Conservation (phyloP, 257 asterid species). For the Solanum bulbocastanum region DNA sequence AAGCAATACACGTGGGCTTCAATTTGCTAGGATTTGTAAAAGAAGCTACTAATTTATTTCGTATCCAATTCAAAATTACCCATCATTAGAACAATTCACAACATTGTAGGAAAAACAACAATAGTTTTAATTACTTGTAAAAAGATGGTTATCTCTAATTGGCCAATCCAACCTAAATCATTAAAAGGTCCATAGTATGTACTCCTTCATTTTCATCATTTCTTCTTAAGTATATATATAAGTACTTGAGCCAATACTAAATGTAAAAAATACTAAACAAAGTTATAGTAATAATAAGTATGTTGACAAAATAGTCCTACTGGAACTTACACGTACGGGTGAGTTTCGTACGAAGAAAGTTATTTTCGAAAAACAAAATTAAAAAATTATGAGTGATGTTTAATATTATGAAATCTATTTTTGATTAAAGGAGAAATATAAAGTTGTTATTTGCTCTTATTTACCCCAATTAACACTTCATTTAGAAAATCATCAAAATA, state of each 20-base stretch:
- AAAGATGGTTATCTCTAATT: not conserved
- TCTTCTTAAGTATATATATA: not conserved
- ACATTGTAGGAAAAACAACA: not conserved
- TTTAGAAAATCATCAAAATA: not conserved
- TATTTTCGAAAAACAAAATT: not conserved
- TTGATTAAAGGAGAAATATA: not conserved
- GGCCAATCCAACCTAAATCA: not conserved
- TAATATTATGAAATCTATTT: not conserved
- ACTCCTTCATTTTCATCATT: not conserved
- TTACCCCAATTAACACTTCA: not conserved
- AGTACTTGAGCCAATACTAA: not conserved
- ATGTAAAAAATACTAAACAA: not conserved
- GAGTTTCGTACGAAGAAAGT: not conserved
- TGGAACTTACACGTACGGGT: not conserved
- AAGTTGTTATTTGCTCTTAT: not conserved
- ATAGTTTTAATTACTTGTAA: not conserved
- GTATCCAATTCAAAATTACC: not conserved
- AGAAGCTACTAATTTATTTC: not conserved
- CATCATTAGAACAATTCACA: not conserved
- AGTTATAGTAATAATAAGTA: not conserved
- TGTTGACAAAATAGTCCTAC: not conserved
- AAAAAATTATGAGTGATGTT: not conserved
- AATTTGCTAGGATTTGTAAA: not conserved
- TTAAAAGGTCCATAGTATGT: not conserved
- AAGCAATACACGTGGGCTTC: not conserved